These are phyloP conservation scores for Phanerochaete sordida DNA, from an alignment of 768 basidiomycete species.

Conservation along the genomic window DNA sequence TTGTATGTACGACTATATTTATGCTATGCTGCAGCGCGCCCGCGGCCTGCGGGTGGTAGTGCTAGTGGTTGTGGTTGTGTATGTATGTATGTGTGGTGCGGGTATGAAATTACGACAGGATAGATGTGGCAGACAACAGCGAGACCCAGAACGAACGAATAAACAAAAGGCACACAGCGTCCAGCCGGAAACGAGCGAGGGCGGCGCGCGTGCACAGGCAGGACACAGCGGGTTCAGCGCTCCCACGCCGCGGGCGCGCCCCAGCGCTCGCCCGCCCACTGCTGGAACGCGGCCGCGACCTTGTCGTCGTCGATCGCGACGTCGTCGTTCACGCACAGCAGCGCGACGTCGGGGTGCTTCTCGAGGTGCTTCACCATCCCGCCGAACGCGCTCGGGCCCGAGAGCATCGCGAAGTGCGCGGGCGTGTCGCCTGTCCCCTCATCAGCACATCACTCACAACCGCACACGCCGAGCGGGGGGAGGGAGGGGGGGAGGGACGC, in stretches of 20 bases:
- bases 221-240: not conserved
- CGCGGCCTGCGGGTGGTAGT: too few species aligned
- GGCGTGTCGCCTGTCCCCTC: constrained; percentile 15
- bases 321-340: constrained; percentile 34
- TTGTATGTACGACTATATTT: not conserved
- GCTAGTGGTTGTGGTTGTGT: too few species aligned
- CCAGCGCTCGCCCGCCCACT: constrained; percentile 21
- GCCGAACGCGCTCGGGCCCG: constrained; percentile 15
- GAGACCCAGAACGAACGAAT: not conserved
- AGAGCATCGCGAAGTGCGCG: constrained; percentile 22
- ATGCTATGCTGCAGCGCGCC: not conserved
- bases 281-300: constrained; percentile 12
- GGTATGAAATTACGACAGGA: not conserved
- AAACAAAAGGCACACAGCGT: not conserved
- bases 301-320: constrained; percentile 14
- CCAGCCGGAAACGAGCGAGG: too few species aligned
- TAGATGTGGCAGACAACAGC: not conserved
- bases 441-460: not conserved
- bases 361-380: constrained; percentile 18
- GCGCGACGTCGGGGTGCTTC: constrained; percentile 19
- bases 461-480: too few species aligned
- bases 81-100: too few species aligned
- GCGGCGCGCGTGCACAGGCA: too few species aligned
- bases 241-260: constrained; percentile 21
- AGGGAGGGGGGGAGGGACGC: constrained; percentile 12